Evolutionary conservation across 371 early-diverging fungal genomes (phyloP).

Genomic region (Fennellomyces sp.): DNA sequence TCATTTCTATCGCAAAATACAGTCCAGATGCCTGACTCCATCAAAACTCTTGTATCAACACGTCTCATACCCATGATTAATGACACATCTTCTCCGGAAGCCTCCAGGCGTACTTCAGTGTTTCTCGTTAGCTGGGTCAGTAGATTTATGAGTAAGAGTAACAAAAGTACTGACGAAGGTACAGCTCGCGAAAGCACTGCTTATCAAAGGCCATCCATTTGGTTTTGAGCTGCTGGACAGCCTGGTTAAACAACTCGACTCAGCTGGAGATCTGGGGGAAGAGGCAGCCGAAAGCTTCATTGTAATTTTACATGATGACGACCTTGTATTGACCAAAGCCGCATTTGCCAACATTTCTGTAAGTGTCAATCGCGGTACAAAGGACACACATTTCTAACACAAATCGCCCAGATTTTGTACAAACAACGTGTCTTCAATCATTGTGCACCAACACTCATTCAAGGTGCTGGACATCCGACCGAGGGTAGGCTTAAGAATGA

Average conservation of each 20-base stretch:
- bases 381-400: too few species aligned
- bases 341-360: conserved; percentile 73
- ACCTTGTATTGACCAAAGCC: conserved; percentile 68
- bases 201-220: conserved; percentile 25
- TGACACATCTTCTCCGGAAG: not conserved
- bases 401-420: conserved; percentile 72
- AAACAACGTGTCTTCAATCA: conserved; percentile 84
- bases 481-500: conserved; percentile 71
- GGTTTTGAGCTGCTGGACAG: conserved; percentile 62
- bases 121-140: conserved; percentile 1
- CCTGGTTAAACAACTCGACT: conserved; percentile 57
- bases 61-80: not conserved
- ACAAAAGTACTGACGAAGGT: conserved; percentile 14
- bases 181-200: conserved; percentile 8
- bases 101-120: conserved; percentile 21
- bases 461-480: conserved; percentile 56
- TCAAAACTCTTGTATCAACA: conserved; percentile 18
- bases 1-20: too few species aligned
- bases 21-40: conserved; percentile 32
- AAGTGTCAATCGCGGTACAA: too few species aligned
- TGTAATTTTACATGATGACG: conserved; percentile 70
- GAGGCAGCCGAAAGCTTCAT: conserved; percentile 70
- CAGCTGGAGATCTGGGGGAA: conserved; percentile 35
- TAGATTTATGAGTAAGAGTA: not conserved
- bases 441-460: conserved; percentile 71